A percentile compares a stretch with the other conserved stretches of the same genome.
These are phyloP conservation scores for Golubevia pallescens DNA, from an alignment of 1,284 basidiomycete species.

Conservation along the genomic window DNA sequence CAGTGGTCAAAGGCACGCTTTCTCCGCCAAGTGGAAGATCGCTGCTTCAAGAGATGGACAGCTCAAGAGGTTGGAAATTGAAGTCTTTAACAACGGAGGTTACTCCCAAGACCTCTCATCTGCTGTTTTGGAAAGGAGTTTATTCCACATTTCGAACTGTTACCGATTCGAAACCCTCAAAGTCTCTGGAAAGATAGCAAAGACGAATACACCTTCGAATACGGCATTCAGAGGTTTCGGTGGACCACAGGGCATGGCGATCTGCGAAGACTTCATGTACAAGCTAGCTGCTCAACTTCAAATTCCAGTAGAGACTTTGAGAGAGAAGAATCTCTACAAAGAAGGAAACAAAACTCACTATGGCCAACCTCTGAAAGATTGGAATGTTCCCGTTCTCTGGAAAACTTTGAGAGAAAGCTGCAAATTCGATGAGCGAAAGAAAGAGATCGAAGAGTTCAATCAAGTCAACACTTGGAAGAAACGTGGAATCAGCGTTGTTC, in stretches of 20 bases:
- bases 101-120: conserved; percentile 63
- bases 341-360: conserved; percentile 64
- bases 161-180: conserved; percentile 55
- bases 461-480: conserved; percentile 56
- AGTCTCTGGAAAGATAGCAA: conserved; percentile 57
- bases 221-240: conserved; percentile 65
- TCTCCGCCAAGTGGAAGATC: conserved; percentile 59
- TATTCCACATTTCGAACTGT: conserved; percentile 63
- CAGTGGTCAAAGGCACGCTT: conserved; percentile 64
- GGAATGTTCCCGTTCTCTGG: conserved; percentile 63
- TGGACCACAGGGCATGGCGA: conserved; percentile 64
- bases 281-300: conserved; percentile 59
- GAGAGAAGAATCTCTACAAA: conserved; percentile 59
- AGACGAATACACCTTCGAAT: conserved; percentile 65
- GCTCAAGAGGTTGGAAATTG: conserved; percentile 53
- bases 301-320: conserved; percentile 55
- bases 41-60: conserved; percentile 60
- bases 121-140: conserved; percentile 63
- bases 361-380: conserved; percentile 60
- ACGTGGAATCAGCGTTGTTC: conserved; percentile 60
- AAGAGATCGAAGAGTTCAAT: conserved; percentile 61
- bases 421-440: conserved; percentile 45
- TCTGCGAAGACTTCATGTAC: conserved; percentile 58
- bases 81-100: conserved; percentile 64
- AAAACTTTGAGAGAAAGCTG: conserved; percentile 39